Conservation (phyloP, 768 basidiomycete genomes). For the Termitomyces titanicus region DNA sequence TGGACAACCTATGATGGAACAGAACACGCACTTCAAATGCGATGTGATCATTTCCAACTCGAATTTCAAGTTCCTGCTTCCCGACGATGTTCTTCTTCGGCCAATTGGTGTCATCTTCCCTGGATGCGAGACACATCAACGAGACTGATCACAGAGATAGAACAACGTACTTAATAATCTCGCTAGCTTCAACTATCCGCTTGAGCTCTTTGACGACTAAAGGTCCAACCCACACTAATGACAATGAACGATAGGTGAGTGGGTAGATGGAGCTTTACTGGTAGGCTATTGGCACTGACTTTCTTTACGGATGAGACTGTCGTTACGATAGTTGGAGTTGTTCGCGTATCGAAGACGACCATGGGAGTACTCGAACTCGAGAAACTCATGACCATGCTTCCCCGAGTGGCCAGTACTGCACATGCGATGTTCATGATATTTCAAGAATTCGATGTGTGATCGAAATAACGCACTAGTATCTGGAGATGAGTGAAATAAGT, state of each 20-base stretch:
- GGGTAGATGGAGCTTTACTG: not conserved
- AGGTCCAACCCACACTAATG: constrained; percentile 88
- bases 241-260: not conserved
- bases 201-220: constrained; percentile 93
- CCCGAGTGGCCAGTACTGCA: constrained; percentile 92
- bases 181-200: constrained; percentile 87
- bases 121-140: constrained; percentile 28
- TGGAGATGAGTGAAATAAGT: constrained; percentile 10
- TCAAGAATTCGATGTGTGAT: not conserved
- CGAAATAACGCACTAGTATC: constrained; percentile 43
- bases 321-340: constrained; percentile 98
- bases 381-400: constrained; percentile 95
- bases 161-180: constrained; percentile 85
- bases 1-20: not conserved
- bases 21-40: constrained; percentile 79
- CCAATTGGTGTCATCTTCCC: constrained; percentile 98
- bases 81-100: constrained; percentile 99
- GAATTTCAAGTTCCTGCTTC: constrained; percentile 95
- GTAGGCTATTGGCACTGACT: constrained; percentile 54
- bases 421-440: not conserved
- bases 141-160: not conserved
- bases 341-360: constrained; percentile 96
- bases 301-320: constrained; percentile 97
- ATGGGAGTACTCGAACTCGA: constrained; percentile 97
- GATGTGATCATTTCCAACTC: constrained; percentile 92